These are phyloP conservation scores for Phytophthora tubulina DNA, from an alignment of 352 stramenopile species.

Conservation along the genomic window DNA sequence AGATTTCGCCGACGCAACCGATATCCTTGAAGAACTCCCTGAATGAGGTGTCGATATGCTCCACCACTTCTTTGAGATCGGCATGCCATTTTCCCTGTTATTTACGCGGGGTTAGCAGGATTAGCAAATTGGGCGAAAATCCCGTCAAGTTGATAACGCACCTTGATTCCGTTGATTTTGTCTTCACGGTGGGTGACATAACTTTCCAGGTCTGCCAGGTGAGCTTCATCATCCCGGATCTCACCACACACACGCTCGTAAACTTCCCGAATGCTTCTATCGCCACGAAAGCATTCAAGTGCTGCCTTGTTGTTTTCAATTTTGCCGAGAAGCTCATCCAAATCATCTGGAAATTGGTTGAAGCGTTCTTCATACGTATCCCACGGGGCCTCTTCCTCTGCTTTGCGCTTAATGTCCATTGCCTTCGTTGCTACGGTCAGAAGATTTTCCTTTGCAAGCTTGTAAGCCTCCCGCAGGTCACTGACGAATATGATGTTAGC, in stretches of 20 bases:
- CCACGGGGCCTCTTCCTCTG: constrained; percentile 75
- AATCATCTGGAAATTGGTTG: constrained; percentile 68
- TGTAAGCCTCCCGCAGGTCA: constrained; percentile 66
- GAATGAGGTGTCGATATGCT: constrained; percentile 84
- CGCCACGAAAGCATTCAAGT: constrained; percentile 83
- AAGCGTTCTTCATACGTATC: constrained; percentile 75
- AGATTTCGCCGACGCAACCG: constrained; percentile 86
- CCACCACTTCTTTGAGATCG: constrained; percentile 76
- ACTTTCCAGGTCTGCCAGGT: constrained; percentile 67
- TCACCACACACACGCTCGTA: constrained; percentile 74
- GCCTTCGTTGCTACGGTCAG: constrained; percentile 66
- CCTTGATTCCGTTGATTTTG: constrained; percentile 81
- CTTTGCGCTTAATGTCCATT: constrained; percentile 72
- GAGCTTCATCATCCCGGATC: constrained; percentile 72
- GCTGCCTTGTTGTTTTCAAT: constrained; percentile 90
- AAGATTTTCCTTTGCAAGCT: constrained; percentile 73
- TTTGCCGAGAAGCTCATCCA: constrained; percentile 76
- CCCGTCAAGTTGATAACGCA: constrained; percentile 24
- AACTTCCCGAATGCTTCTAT: constrained; percentile 76
- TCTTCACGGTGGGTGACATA: constrained; percentile 73
- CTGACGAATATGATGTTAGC: constrained; percentile 30
- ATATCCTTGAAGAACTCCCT: constrained; percentile 89
- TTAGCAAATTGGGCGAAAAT: background rate
- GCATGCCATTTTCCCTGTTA: constrained; percentile 72
- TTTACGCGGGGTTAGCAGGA: constrained; percentile 3